Base-by-base conservation (phyloP, 2,329 filamentous ascomycete genomes). In the Aotearoamyces nothofagi region DNA sequence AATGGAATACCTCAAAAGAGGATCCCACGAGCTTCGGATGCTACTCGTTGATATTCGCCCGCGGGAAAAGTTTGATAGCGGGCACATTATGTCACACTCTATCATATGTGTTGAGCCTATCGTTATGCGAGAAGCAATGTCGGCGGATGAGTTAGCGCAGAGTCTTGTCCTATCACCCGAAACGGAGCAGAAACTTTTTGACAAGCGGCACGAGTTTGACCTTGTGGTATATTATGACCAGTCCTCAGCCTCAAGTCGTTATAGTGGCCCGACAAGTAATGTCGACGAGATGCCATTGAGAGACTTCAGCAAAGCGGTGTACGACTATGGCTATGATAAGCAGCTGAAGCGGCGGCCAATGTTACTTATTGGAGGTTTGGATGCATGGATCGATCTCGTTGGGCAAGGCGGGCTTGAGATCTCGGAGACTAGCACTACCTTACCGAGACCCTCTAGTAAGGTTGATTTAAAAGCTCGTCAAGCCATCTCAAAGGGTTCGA, bases 91-190 rank as follows among this genome's bases (percentile, higher is more conserved):
- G 58, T 74, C 79, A 5, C 75, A 75, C 32, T 76, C 71, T 5
- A 80, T 84, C 22, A 82, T 98, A 24, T 98, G 90, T 51, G 69
- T 98, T 35, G 90, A 98, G 44, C 83, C 86, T 14, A 68, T 92
- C 24, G 67, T 77, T 7, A 52, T 83, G 26, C 69, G 80, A 31
- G 68, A 76, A 24, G 75, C 70, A 25, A 63, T 76, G 12, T 74
- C 72, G 2, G 69, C 67, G 3, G 60, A 63, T 12, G 57, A 76
- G 13, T 65, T 78, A 20, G 61, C 58, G 11, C 78, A 84, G 34
- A 73, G 73, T 35, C 62, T 86, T 42, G 62, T 83, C 2, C 53
- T 90, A 5, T 76, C 72, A 0, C 77, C 80, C 0, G 58, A 71
- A n/a, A 53, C 62, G n/a, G 90, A 98, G 49, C 74, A 79, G 40